Conservation (phyloP, 768 basidiomycete species). For the Agrocybe pediades region DNA sequence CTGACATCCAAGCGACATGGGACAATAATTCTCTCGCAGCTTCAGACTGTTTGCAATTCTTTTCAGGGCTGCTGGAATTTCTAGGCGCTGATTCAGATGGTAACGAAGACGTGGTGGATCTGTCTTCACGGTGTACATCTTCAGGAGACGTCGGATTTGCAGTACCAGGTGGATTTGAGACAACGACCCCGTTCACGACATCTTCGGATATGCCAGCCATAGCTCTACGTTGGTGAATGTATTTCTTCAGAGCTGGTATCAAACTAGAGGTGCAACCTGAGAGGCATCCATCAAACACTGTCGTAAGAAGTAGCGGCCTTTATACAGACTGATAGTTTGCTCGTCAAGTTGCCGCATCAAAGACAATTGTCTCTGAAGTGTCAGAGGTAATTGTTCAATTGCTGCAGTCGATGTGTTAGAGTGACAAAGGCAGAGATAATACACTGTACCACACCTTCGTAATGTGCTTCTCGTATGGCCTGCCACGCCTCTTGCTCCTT, state of each 20-base stretch:
- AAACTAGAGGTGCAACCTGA: slow-evolving; percentile 38
- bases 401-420: slow-evolving; percentile 39
- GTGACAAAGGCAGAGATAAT: not conserved
- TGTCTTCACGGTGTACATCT: not conserved
- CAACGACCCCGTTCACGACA: not conserved
- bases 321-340: slow-evolving; percentile 53
- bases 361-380: slow-evolving; percentile 68
- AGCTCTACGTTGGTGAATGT: slow-evolving; percentile 34
- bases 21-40: slow-evolving; percentile 55
- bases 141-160: not conserved
- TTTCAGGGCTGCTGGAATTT: slow-evolving; percentile 24
- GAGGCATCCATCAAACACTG: not conserved
- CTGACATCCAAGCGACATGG: slow-evolving; percentile 58
- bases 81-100: slow-evolving; percentile 13
- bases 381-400: slow-evolving; percentile 77
- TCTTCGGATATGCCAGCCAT: slow-evolving; percentile 11
- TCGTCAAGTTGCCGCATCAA: slow-evolving; percentile 75
- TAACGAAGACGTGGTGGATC: not conserved
- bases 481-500: slow-evolving; percentile 74
- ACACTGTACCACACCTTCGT: slow-evolving; percentile 59
- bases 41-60: slow-evolving; percentile 28
- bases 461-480: slow-evolving; percentile 75
- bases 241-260: slow-evolving; percentile 46
- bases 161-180: not conserved
- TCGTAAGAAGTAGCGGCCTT: not conserved